These are phyloP conservation scores for Ophiosphaerella herpotricha DNA, from an alignment of 2,329 filamentous ascomycete species.

Conservation along the genomic window DNA sequence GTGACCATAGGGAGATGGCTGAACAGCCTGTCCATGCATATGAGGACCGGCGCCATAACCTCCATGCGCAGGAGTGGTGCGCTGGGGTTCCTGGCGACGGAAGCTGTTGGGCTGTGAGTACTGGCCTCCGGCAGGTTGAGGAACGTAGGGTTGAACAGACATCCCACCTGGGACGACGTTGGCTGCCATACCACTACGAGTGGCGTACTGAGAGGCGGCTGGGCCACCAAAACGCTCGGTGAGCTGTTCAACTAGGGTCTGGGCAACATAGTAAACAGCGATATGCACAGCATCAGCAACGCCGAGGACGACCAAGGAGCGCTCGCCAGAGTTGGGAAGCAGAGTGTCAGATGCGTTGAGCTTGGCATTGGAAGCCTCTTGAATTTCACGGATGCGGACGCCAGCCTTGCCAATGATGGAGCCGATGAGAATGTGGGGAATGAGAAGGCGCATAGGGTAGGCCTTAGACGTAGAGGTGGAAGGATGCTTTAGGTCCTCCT, in stretches of 20 bases:
- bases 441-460: constrained; percentile 91
- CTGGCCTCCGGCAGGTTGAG: constrained; percentile 88
- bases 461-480: constrained; percentile 96
- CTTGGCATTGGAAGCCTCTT: constrained; percentile 94
- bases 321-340: constrained; percentile 91
- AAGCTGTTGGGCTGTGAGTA: constrained; percentile 91
- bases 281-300: constrained; percentile 99
- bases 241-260: constrained; percentile 95
- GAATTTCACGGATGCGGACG: constrained; percentile 94
- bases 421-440: constrained; percentile 95
- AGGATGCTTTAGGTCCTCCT: constrained; percentile 84
- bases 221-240: constrained; percentile 96
- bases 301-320: constrained; percentile 96
- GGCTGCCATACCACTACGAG: constrained; percentile 88
- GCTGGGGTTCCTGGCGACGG: constrained; percentile 70
- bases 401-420: constrained; percentile 98
- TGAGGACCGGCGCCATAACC: constrained; percentile 67
- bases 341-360: constrained; percentile 96
- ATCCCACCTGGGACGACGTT: constrained; percentile 95
- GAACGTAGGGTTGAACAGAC: constrained; percentile 98
- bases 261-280: constrained; percentile 97
- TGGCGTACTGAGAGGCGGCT: constrained; percentile 96
- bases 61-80: constrained; percentile 74
- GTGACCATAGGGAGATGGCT: constrained; percentile 51
- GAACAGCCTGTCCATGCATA: constrained; percentile 67